Evolutionary conservation across 2,329 filamentous ascomycete species (phyloP).

Genomic region (Microsporum canis): DNA sequence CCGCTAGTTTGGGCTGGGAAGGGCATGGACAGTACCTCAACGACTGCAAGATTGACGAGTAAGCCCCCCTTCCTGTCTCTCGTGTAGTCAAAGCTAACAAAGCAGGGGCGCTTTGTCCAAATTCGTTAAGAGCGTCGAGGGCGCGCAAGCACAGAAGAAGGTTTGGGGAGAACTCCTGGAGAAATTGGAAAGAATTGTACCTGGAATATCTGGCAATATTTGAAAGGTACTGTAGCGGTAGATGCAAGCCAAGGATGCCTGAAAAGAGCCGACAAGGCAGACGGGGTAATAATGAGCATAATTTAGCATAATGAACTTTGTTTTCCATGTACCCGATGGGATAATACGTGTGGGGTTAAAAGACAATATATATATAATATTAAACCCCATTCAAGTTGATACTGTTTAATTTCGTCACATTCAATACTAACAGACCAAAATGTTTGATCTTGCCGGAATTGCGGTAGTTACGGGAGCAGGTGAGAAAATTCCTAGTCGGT

Average conservation of each 20-base stretch:
- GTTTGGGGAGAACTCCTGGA: slow-evolving; percentile 4
- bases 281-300: background rate
- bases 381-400: no score
- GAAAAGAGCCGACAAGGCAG: background rate
- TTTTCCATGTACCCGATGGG: background rate
- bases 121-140: background rate
- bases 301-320: background rate
- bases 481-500: background rate
- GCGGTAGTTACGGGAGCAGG: background rate
- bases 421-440: background rate
- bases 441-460: background rate
- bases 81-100: background rate
- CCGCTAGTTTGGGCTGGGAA: slow-evolving; percentile 25
- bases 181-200: background rate
- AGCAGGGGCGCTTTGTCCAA: background rate
- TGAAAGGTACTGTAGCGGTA: background rate
- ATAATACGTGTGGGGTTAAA: background rate
- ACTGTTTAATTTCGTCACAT: no score
- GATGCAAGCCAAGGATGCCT: background rate
- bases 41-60: slow-evolving; percentile 2
- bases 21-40: slow-evolving; percentile 34
- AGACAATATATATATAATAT: no score
- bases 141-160: background rate
- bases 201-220: background rate
- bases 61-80: background rate